A percentile compares a stretch with the other conserved stretches of the same genome.
phyloP scores from a whole-genome alignment of 768 basidiomycete species.

The Baorangia bicolor region DNA sequence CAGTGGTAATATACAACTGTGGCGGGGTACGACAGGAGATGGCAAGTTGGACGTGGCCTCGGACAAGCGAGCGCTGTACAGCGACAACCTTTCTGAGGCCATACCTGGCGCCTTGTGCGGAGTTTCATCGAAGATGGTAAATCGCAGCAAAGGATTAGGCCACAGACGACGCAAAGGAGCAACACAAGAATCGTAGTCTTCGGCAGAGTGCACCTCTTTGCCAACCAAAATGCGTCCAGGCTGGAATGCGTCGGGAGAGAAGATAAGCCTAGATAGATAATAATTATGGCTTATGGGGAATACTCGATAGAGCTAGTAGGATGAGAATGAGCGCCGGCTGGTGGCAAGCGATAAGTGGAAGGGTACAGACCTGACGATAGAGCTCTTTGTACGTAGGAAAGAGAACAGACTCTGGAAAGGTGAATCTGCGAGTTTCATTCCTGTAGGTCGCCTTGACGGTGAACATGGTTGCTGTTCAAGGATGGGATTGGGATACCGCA shows the following conservation, averaged over 20 bases:
- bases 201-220: constrained; percentile 53
- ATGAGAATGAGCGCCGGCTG: constrained; percentile 20
- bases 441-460: constrained; percentile 78
- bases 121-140: constrained; percentile 57
- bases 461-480: constrained; percentile 52
- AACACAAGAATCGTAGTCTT: constrained; percentile 56
- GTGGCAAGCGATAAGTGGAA: background rate
- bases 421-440: constrained; percentile 65
- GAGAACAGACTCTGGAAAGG: constrained; percentile 46
- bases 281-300: constrained; percentile 62
- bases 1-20: background rate
- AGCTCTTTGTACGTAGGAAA: constrained; percentile 69
- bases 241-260: constrained; percentile 58
- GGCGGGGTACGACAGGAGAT: background rate
- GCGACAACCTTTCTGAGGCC: constrained; percentile 1
- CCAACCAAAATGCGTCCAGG: constrained; percentile 60
- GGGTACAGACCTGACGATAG: constrained; percentile 53
- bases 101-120: constrained; percentile 36
- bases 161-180: constrained; percentile 52
- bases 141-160: constrained; percentile 59
- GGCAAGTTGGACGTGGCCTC: background rate
- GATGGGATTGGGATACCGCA: constrained; percentile 15
- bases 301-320: constrained; percentile 65
- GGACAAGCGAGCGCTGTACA: constrained; percentile 1
- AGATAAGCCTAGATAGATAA: constrained; percentile 66